These are phyloP conservation scores for Betula pendula DNA, from an alignment of 306 rosid genomes.

Conservation along the genomic window DNA sequence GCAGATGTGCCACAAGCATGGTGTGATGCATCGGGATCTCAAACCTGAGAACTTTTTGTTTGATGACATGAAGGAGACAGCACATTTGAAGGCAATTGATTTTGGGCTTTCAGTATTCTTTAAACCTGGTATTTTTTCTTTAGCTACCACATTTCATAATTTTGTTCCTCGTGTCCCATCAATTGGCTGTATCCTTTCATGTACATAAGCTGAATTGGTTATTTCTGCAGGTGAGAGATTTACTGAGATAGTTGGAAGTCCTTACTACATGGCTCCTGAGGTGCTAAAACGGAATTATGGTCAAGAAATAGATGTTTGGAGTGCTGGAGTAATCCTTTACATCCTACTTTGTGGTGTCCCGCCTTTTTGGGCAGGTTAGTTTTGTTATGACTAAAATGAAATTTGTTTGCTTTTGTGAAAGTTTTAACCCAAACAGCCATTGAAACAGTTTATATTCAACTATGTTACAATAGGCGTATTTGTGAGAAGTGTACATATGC, in stretches of 20 bases:
- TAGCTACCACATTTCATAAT: not conserved
- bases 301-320: slow-evolving; percentile 95
- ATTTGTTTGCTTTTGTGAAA: not conserved
- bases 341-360: slow-evolving; percentile 96
- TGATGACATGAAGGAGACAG: slow-evolving; percentile 83
- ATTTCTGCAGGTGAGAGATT: slow-evolving; percentile 67
- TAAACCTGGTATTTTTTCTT: slow-evolving; percentile 68
- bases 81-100: slow-evolving; percentile 84
- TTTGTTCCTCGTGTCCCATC: slow-evolving; percentile 14
- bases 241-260: slow-evolving; percentile 95
- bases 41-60: slow-evolving; percentile 97
- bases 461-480: not conserved
- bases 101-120: slow-evolving; percentile 93
- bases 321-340: slow-evolving; percentile 95
- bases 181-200: slow-evolving; percentile 13
- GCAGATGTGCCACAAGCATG: slow-evolving; percentile 91
- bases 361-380: slow-evolving; percentile 98
- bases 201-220: slow-evolving; percentile 21
- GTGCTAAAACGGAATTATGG: slow-evolving; percentile 84
- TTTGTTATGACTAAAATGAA: slow-evolving; percentile 9
- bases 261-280: slow-evolving; percentile 99
- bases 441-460: not conserved
- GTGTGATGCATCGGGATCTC: slow-evolving; percentile 94
- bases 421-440: not conserved
- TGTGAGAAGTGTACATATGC: not conserved